These are phyloP conservation scores for Lasiodiplodia gonubiensis DNA, from an alignment of 2,329 filamentous ascomycete species.

Conservation along the genomic window DNA sequence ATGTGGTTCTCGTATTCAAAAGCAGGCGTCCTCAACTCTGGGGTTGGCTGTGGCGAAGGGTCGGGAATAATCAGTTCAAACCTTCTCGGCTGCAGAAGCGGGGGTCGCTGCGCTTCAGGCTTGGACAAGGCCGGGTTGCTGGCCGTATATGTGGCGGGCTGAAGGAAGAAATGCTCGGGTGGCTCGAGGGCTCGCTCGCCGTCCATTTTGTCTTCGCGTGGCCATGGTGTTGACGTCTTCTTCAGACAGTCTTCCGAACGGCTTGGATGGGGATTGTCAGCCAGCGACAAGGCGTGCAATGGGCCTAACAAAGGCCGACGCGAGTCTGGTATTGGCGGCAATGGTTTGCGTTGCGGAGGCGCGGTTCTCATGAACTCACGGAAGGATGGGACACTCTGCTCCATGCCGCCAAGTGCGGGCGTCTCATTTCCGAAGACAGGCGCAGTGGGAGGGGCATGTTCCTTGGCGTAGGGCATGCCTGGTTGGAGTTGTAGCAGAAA, in stretches of 20 bases:
- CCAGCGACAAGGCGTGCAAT: background rate
- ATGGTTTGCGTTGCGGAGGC: conserved; percentile 2
- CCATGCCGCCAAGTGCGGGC: conserved; percentile 12
- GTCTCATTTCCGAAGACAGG: background rate
- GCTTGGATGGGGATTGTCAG: background rate
- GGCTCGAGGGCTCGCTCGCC: background rate
- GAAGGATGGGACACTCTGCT: conserved; percentile 20
- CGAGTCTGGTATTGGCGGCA: conserved; percentile 2
- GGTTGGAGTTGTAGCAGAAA: background rate
- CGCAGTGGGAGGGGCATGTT: background rate
- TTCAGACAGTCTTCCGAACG: background rate
- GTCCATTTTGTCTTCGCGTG: background rate
- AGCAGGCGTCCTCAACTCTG: background rate
- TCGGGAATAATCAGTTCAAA: conserved; percentile 15
- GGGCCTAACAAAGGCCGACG: background rate
- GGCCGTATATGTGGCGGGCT: conserved; percentile 17
- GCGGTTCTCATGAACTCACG: conserved; percentile 20
- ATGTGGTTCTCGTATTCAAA: conserved; percentile 22
- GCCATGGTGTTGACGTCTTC: background rate
- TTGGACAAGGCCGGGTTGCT: conserved; percentile 9
- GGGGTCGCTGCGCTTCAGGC: background rate
- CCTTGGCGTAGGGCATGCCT: conserved; percentile 11
- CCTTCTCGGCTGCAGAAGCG: conserved; percentile 5
- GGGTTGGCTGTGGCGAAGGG: conserved; percentile 1
- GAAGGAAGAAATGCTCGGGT: conserved; percentile 11